Conservation (phyloP, 371 early-diverging fungal genomes). For the Haplosporangium sp. region DNA sequence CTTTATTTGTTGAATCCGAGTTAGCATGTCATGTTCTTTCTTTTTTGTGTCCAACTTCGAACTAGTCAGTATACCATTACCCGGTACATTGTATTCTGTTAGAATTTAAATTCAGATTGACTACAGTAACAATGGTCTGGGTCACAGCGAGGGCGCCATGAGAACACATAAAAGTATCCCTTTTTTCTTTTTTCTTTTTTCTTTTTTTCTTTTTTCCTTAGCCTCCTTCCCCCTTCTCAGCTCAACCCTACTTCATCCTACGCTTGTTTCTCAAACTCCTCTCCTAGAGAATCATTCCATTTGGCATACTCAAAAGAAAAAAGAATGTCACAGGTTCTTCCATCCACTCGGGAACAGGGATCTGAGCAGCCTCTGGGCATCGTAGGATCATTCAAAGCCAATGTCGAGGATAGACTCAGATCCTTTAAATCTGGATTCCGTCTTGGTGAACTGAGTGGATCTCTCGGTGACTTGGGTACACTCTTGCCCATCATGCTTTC, state of each 20-base stretch:
- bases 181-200: not conserved
- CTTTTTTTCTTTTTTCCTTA: not conserved
- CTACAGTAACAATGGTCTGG: not conserved
- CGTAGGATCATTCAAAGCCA: constrained; percentile 20
- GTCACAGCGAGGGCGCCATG: no score
- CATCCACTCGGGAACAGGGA: constrained; percentile 12
- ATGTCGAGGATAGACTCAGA: constrained; percentile 28
- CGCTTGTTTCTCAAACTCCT: no score
- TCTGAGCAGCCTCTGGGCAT: constrained; percentile 5
- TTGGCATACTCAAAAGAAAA: no score
- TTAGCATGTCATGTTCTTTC: not conserved
- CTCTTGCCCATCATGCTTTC: constrained; percentile 90
- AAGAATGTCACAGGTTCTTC: constrained; percentile 36
- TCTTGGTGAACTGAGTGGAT: constrained; percentile 72
- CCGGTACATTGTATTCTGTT: not conserved
- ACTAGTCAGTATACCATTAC: not conserved
- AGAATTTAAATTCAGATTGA: not conserved
- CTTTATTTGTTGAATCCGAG: not conserved
- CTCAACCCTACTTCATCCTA: not conserved
- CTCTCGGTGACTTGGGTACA: constrained; percentile 88
- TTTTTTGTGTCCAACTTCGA: not conserved
- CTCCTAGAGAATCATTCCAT: no score
- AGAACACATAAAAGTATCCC: no score
- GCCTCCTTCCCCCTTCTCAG: not conserved
- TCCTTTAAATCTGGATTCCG: constrained; percentile 33